Evolutionary conservation across 805 yeast species (phyloP).

Genomic region (Saturnispora mendoncae): DNA sequence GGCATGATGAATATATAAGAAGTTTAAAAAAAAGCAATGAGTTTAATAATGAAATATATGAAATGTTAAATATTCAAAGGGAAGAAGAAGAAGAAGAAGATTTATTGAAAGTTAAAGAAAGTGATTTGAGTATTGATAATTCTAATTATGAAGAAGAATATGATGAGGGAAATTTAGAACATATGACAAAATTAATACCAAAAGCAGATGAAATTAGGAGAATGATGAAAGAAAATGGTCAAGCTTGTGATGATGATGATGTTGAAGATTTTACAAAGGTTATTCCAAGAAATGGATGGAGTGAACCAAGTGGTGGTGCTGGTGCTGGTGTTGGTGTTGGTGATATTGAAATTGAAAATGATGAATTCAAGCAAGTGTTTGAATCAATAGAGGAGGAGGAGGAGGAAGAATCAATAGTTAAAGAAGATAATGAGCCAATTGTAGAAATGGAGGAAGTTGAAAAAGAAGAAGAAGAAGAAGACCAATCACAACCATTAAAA

Average conservation of each 20-base stretch:
- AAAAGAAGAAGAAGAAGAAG: not conserved
- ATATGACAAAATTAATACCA: constrained; percentile 25
- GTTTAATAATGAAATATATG: constrained; percentile 12
- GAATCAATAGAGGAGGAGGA: constrained; percentile 7
- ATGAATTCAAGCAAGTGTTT: not conserved
- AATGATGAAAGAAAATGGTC: constrained; percentile 4
- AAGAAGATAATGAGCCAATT: constrained; percentile 1
- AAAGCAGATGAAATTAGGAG: constrained; percentile 9
- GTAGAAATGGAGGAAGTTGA: not conserved
- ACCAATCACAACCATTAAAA: not conserved
- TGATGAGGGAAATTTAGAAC: constrained; percentile 19
- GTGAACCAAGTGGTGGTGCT: not conserved
- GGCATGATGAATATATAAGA: constrained; percentile 15
- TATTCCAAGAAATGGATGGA: constrained; percentile 20
- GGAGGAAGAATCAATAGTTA: constrained; percentile 2
- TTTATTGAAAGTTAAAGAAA: constrained; percentile 1
- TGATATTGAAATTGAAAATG: constrained; percentile 23
- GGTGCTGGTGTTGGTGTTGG: constrained; percentile 8
- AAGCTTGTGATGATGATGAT: not conserved
- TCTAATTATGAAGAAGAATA: constrained; percentile 12
- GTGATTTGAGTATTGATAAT: not conserved
- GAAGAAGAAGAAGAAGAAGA: not conserved
- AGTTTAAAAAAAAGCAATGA: constrained; percentile 14
- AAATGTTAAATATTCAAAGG: not conserved
- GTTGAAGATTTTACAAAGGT: constrained; percentile 33